Conservation (phyloP, 805 yeast genomes). For the Yamadazyma kitorensis region DNA sequence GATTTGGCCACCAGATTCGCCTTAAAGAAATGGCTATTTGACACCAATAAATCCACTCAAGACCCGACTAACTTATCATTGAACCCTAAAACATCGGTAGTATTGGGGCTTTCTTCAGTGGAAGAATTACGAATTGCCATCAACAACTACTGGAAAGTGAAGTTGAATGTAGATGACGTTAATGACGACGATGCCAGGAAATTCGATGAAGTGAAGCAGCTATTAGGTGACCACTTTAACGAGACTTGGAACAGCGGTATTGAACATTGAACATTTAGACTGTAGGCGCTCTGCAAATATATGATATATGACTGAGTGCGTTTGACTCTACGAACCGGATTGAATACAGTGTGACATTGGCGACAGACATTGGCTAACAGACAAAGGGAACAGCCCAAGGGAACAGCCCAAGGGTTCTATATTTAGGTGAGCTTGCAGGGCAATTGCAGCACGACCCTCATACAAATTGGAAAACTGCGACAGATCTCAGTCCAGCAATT, state of each 20-base stretch:
- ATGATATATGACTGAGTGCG: too few species aligned
- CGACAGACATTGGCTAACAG: too few species aligned
- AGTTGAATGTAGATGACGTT: constrained; percentile 26
- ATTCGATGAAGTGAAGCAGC: constrained; percentile 40
- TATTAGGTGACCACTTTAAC: constrained; percentile 54
- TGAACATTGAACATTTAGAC: too few species aligned
- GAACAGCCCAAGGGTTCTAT: too few species aligned
- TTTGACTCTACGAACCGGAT: too few species aligned
- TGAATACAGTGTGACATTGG: too few species aligned
- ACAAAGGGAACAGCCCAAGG: too few species aligned
- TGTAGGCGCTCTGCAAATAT: too few species aligned
- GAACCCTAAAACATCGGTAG: constrained; percentile 50
- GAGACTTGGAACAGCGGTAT: constrained; percentile 60
- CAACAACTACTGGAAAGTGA: constrained; percentile 50
- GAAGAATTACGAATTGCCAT: constrained; percentile 65
- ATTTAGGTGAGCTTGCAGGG: too few species aligned
- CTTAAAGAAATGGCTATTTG: constrained; percentile 53
- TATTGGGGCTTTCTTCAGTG: constrained; percentile 71
- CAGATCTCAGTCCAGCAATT: too few species aligned
- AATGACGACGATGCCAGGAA: constrained; percentile 42
- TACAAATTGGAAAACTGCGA: too few species aligned
- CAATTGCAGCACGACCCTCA: too few species aligned
- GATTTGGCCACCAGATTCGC: constrained; percentile 81
- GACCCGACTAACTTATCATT: constrained; percentile 15
- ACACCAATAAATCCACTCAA: constrained; percentile 13